A percentile compares a stretch with the other conserved stretches of the same genome.
phyloP scores from a whole-genome alignment of 2,329 filamentous ascomycete genomes.

The Lomentospora prolificans region DNA sequence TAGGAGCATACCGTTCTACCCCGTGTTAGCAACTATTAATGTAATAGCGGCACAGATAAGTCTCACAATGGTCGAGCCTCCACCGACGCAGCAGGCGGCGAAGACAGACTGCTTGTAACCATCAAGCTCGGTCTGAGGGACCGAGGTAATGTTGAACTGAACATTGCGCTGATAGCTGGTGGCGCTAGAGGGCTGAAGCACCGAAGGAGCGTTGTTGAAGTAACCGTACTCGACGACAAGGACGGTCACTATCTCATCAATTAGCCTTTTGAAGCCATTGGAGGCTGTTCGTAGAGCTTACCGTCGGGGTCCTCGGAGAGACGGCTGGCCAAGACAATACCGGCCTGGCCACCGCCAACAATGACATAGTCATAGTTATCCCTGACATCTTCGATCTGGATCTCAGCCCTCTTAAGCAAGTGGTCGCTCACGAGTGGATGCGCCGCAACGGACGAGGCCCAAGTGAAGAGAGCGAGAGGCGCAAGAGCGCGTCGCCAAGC shows the following conservation, averaged over 20 bases:
- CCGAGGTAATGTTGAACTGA: slow-evolving; percentile 11
- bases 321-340: slow-evolving; percentile 23
- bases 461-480: background rate
- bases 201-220: slow-evolving; percentile 11
- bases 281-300: too few species aligned
- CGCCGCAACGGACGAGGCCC: background rate
- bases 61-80: slow-evolving; percentile 6
- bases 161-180: slow-evolving; percentile 10
- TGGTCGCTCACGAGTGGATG: slow-evolving; percentile 5
- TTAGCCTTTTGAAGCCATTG: too few species aligned
- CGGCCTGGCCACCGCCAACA: slow-evolving; percentile 22
- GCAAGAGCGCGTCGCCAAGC: slow-evolving; percentile 4
- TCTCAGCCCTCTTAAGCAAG: slow-evolving; percentile 4
- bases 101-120: slow-evolving; percentile 6
- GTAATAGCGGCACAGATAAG: background rate
- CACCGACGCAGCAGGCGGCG: slow-evolving; percentile 8
- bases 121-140: slow-evolving; percentile 7
- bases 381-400: slow-evolving; percentile 1
- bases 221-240: slow-evolving; percentile 12
- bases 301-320: slow-evolving; percentile 16
- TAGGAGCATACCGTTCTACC: slow-evolving; percentile 8
- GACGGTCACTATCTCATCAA: slow-evolving; percentile 10
- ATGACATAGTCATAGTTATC: slow-evolving; percentile 18
- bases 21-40: background rate
- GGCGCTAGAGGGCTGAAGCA: slow-evolving; percentile 10